Evolutionary conservation across 192 early-diverging fungal genomes (phyloP), one percentile per base, ranked within the genome.

Genomic region (Lunasporangiospora selenospora): DNA sequence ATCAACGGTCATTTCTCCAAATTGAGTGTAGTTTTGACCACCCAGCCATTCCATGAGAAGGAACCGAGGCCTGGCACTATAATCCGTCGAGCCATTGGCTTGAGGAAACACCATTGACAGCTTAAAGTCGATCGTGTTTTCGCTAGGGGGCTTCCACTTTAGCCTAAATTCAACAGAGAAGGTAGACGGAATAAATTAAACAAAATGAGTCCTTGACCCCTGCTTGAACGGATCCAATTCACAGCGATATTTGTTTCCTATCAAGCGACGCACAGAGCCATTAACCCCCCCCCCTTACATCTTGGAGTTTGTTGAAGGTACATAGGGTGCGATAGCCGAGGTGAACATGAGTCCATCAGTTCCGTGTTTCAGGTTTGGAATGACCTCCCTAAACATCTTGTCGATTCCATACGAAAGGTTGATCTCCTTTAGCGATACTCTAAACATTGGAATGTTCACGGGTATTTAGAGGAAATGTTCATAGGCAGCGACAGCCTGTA

Each of bases 131-230:
- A 93, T 76, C 0, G 91, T 91, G 61, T 93, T 95, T 47, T 93
- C 91, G 58, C 83, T 76, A 9, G 89, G 83, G 15, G 93, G 90
- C 58, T 93, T 95, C 93, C 93, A 95, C 75, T 95, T 95, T 48
- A 93, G 64, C 69, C 92, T 94, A 56, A 3, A 43, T 15, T 18
- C 19, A 29, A 26, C 3, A 5, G 19, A 41, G 5, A 31, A 23
- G 19, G 34, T 45, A 13, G 9, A 11, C 31, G 44, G 21, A 36
- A 34, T 19, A 24, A 34, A 18, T 32, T 11, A 4, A 24, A n/a
- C 15, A 23, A 11, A 77, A 19, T 9, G 31, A 11, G 34, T 15
- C 21, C 21, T 21, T 41, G n/a, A n/a, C n/a, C n/a, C n/a, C n/a
- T n/a, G n/a, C n/a, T n/a, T n/a, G n/a, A n/a, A n/a, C n/a, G n/a